These are phyloP conservation scores for Fusarium protoensiforme DNA, from an alignment of 2,329 filamentous ascomycete genomes.

Conservation along the genomic window DNA sequence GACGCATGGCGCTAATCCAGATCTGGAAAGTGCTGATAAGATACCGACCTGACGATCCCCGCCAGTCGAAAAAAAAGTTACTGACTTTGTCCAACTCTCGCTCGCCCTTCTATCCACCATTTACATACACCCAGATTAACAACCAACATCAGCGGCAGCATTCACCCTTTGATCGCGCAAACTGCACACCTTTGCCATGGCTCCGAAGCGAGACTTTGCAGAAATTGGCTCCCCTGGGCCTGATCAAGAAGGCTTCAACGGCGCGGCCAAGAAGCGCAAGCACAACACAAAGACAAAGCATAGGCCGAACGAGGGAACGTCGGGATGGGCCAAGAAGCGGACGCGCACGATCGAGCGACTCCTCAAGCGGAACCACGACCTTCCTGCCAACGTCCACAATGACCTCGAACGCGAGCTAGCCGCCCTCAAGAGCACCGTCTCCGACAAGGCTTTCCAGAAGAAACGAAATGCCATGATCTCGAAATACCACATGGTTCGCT, in stretches of 20 bases:
- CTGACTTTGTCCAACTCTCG: constrained; percentile 1
- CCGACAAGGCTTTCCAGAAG: constrained; percentile 68
- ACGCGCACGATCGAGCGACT: constrained; percentile 76
- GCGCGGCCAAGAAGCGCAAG: constrained; percentile 49
- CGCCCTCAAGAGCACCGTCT: constrained; percentile 73
- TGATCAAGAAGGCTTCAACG: constrained; percentile 36
- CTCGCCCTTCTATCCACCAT: not conserved
- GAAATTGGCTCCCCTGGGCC: constrained; percentile 44
- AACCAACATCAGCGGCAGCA: not conserved
- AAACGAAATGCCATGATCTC: constrained; percentile 76
- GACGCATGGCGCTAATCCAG: constrained; percentile 22
- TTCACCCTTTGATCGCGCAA: not conserved
- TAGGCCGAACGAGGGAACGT: constrained; percentile 58
- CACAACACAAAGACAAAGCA: constrained; percentile 49
- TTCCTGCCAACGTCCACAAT: constrained; percentile 74
- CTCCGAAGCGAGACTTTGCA: constrained; percentile 46
- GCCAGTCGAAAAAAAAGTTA: constrained; percentile 40
- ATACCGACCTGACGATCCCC: constrained; percentile 27
- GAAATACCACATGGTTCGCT: constrained; percentile 85
- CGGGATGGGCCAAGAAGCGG: constrained; percentile 76
- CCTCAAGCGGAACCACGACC: constrained; percentile 68
- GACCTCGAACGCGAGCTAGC: constrained; percentile 79
- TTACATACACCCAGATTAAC: not conserved
- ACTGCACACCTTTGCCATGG: constrained; percentile 35
- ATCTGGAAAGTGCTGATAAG: constrained; percentile 39